Evolutionary conservation across 257 asterid species (phyloP).

Genomic region (Fraxinus anomala): DNA sequence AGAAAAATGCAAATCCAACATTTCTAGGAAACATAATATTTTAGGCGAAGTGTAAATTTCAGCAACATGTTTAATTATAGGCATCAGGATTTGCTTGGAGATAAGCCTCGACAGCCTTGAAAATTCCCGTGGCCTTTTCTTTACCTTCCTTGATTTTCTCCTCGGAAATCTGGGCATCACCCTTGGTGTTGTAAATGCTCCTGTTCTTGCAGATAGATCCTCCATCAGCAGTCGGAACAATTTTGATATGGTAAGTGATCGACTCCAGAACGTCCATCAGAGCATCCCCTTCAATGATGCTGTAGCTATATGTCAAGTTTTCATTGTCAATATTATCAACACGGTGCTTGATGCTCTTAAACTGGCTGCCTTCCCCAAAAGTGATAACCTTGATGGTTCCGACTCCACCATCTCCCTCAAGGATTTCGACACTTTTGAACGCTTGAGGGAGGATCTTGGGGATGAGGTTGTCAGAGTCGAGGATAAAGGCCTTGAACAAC

Average conservation of each 20-base stretch:
- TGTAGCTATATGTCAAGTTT: constrained; percentile 33
- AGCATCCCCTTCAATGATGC: constrained; percentile 43
- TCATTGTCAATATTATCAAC: constrained; percentile 34
- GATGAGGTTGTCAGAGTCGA: constrained; percentile 33
- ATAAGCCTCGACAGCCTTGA: constrained; percentile 39
- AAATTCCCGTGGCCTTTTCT: constrained; percentile 24
- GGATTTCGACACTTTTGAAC: constrained; percentile 31
- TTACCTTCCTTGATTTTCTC: constrained; percentile 43
- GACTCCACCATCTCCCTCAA: constrained; percentile 44
- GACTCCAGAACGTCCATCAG: constrained; percentile 32
- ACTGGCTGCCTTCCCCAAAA: constrained; percentile 37
- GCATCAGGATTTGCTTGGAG: constrained; percentile 32
- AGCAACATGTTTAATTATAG: constrained; percentile 14
- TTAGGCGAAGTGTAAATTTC: neutral
- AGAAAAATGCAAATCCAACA: neutral
- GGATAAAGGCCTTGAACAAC: constrained; percentile 41
- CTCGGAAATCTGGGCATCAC: constrained; percentile 29
- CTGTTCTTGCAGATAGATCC: constrained; percentile 36
- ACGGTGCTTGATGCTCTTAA: constrained; percentile 39
- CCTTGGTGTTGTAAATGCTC: constrained; percentile 36
- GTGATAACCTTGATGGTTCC: constrained; percentile 35
- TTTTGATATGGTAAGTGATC: constrained; percentile 28
- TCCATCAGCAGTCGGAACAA: constrained; percentile 36
- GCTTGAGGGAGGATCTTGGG: constrained; percentile 42
- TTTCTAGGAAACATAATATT: neutral